phyloP scores from a whole-genome alignment of 371 early-diverging fungal genomes.

The Zychaea mexicana region DNA sequence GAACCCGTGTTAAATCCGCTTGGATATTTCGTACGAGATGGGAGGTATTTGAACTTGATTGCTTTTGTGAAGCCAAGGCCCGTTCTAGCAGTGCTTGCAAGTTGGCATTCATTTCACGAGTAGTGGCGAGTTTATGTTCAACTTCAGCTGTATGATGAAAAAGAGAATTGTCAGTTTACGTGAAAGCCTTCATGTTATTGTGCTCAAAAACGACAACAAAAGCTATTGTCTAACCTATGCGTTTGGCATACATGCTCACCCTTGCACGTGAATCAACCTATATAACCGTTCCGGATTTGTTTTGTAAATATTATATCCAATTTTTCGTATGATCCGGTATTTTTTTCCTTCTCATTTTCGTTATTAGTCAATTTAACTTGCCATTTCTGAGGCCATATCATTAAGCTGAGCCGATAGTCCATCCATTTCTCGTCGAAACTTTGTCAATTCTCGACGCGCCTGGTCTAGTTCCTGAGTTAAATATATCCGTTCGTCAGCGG shows the following conservation, averaged over 20 bases:
- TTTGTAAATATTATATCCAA: background rate
- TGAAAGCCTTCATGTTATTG: background rate
- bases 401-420: constrained; percentile 63
- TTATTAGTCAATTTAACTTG: too few species aligned
- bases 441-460: constrained; percentile 56
- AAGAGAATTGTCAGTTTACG: background rate
- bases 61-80: constrained; percentile 61
- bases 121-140: constrained; percentile 63
- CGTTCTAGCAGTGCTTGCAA: constrained; percentile 58
- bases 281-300: background rate
- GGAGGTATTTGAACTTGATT: constrained; percentile 61
- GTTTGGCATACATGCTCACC: constrained; percentile 64
- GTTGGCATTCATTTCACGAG: constrained; percentile 65
- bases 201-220: background rate
- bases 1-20: constrained; percentile 62
- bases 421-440: constrained; percentile 67
- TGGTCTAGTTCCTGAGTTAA: constrained; percentile 62
- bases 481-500: constrained; percentile 44
- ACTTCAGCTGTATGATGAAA: constrained; percentile 45
- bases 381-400: constrained; percentile 69
- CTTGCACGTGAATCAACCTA: constrained; percentile 57
- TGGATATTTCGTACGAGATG: constrained; percentile 67
- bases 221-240: constrained; percentile 40
- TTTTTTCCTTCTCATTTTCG: too few species aligned
- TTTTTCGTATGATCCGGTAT: background rate